Evolutionary conservation across 306 rosid species (phyloP), one percentile per base, ranked within the genome.

Genomic region (Carpinus fangiana): DNA sequence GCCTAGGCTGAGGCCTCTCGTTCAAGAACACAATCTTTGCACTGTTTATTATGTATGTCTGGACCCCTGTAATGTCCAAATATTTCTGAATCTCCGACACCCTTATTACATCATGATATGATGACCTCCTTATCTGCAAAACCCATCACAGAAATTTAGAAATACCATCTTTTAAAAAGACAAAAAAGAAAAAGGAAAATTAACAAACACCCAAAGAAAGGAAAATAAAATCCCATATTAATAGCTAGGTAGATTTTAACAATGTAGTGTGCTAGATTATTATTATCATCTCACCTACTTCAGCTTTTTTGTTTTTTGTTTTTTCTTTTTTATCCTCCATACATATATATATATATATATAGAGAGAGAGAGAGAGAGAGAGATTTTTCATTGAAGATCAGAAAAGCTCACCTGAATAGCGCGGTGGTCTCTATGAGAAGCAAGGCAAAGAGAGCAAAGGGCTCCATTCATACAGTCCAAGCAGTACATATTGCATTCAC

Each of bases 21-120:
- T 90, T 90, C 84, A 90, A 83, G 84, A 90, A 90, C 76, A 90
- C 90, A 84, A 90, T 88, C 69, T 81, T 90, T 34, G 93, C 93
- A 76, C 93, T 90, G 84, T 90, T 90, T 48, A 90, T 90, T 36
- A 90, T 66, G 65, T 88, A 90, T 8, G 91, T 90, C 46, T 90
- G 93, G 0, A 90, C 90, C 20, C 81, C 93, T 71, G 84, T 62
- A 82, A 90, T 86, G 78, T 90, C 91, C 91, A 90, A 11, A 77
- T 76, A 84, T 84, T 84, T 90, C 86, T 88, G 93, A 52, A 90
- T 88, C 82, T 90, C 93, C 8, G 85, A 78, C 28, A 90, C 91
- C 70, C 93, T 86, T 82, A 90, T 90, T 81, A 90, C 93, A 84
- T 90, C 93, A 86, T 90, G 93, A 85, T 90, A 90, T 36, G 91